Percentiles rank a stretch among this genome's conserved stretches.
These are phyloP conservation scores for Yarrowia deformans DNA, from an alignment of 805 yeast genomes.

Conservation along the genomic window DNA sequence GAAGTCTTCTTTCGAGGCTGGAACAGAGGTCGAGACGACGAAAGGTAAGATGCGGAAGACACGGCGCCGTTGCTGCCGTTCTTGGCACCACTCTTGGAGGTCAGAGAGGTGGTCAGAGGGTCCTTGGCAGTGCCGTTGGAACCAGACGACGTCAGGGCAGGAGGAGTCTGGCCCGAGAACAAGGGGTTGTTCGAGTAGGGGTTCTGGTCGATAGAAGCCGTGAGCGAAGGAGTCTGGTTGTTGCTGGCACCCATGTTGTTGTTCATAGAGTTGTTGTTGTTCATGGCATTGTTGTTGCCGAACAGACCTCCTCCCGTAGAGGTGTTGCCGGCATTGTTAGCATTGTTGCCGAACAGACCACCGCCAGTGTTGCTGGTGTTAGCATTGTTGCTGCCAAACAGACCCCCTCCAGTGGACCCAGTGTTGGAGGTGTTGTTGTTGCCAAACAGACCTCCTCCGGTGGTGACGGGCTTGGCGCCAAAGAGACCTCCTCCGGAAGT, in stretches of 20 bases:
- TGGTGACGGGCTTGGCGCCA: conserved; percentile 41
- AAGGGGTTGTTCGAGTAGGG: conserved; percentile 85
- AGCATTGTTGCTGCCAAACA: conserved; percentile 41
- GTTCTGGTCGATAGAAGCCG: conserved; percentile 56
- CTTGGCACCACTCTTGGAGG: conserved; percentile 49
- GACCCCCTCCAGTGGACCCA: conserved; percentile 39
- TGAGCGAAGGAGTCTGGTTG: conserved; percentile 48
- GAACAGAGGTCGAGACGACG: conserved; percentile 66
- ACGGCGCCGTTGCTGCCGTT: conserved; percentile 66
- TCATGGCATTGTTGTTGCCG: conserved; percentile 42
- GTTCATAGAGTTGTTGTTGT: conserved; percentile 41
- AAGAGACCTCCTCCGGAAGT: conserved; percentile 43
- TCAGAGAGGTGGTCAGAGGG: conserved; percentile 59
- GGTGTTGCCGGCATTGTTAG: conserved; percentile 39
- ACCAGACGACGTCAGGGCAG: conserved; percentile 52
- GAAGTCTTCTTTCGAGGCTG: conserved; percentile 42
- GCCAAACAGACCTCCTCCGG: conserved; percentile 42
- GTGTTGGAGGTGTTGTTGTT: conserved; percentile 41
- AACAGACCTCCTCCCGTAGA: conserved; percentile 42
- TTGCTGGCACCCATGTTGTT: conserved; percentile 46
- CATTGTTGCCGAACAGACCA: conserved; percentile 43
- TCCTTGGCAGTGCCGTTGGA: conserved; percentile 49
- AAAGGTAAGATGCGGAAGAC: conserved; percentile 64
- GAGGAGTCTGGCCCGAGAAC: conserved; percentile 52
- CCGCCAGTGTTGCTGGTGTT: conserved; percentile 45